These are phyloP conservation scores for Monascus ruber DNA, from an alignment of 2,329 filamentous ascomycete genomes.

Conservation along the genomic window DNA sequence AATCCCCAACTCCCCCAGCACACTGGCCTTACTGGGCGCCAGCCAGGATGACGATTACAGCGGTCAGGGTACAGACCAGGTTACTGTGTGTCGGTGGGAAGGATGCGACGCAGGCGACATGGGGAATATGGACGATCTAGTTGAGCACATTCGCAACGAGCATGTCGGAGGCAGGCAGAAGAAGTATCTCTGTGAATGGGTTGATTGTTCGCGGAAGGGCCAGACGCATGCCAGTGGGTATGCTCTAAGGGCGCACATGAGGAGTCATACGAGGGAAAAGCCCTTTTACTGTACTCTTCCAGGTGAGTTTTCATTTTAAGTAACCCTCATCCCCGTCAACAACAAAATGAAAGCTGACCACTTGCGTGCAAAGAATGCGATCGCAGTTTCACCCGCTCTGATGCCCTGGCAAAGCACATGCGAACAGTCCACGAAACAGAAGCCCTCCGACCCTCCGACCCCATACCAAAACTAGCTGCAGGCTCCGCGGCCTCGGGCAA, in stretches of 20 bases:
- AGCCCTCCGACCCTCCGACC: slow-evolving; percentile 59
- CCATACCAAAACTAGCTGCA: slow-evolving; percentile 27
- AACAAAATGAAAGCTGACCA: neutral
- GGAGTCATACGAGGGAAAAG: slow-evolving; percentile 95
- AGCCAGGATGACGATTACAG: slow-evolving; percentile 51
- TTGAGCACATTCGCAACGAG: slow-evolving; percentile 78
- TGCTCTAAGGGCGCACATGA: slow-evolving; percentile 91
- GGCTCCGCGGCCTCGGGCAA: slow-evolving; percentile 21
- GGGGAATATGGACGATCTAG: slow-evolving; percentile 68
- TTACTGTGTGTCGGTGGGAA: slow-evolving; percentile 68
- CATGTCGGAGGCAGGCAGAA: slow-evolving; percentile 91
- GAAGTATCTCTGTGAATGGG: slow-evolving; percentile 98
- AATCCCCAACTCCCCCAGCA: slow-evolving; percentile 60
- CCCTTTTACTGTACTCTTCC: slow-evolving; percentile 94
- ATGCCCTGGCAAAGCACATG: slow-evolving; percentile 96
- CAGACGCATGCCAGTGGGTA: slow-evolving; percentile 91
- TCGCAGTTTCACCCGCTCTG: slow-evolving; percentile 87
- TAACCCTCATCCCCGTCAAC: neutral
- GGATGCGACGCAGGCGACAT: slow-evolving; percentile 60
- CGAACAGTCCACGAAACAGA: slow-evolving; percentile 97
- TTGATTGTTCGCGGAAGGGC: slow-evolving; percentile 76
- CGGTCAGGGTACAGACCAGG: slow-evolving; percentile 59
- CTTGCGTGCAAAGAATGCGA: slow-evolving; percentile 63
- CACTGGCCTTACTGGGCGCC: slow-evolving; percentile 27
- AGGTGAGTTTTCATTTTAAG: slow-evolving; percentile 44